Percentiles rank a stretch among this genome's conserved stretches.
These are phyloP conservation scores for Arthrobotrys pseudoclavata DNA, from an alignment of 2,329 filamentous ascomycete genomes.

Conservation along the genomic window DNA sequence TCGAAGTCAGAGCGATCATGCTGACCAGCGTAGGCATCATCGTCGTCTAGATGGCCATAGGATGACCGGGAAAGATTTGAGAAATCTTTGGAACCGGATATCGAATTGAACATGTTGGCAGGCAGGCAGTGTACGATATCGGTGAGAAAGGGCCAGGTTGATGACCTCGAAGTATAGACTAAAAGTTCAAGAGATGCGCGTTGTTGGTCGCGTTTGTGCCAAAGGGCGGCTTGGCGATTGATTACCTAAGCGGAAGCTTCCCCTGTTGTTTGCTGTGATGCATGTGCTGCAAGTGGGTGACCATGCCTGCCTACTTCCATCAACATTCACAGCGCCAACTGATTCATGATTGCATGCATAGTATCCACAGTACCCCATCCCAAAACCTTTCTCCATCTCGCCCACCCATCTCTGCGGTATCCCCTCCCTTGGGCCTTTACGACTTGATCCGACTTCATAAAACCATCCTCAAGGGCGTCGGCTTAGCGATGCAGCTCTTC, in stretches of 20 bases:
- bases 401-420: background rate
- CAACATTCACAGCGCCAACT: constrained; percentile 7
- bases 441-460: background rate
- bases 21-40: background rate
- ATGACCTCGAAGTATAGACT: background rate
- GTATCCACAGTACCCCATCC: background rate
- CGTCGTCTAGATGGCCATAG: constrained; percentile 27
- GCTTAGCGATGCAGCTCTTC: constrained; percentile 13
- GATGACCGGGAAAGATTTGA: constrained; percentile 39
- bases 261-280: background rate
- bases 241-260: constrained; percentile 22
- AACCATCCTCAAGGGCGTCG: background rate
- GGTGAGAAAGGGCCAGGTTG: background rate
- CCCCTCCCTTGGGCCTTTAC: background rate
- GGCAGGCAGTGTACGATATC: background rate
- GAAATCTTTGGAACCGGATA: constrained; percentile 31
- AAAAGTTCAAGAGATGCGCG: background rate
- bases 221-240: background rate
- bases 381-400: background rate
- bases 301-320: background rate
- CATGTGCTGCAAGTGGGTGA: constrained; percentile 32
- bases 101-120: constrained; percentile 52
- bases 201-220: constrained; percentile 12
- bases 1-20: constrained; percentile 39
- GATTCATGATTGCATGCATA: background rate